phyloP scores from a whole-genome alignment of 2,329 filamentous ascomycete species.

The Nemania diffusa region DNA sequence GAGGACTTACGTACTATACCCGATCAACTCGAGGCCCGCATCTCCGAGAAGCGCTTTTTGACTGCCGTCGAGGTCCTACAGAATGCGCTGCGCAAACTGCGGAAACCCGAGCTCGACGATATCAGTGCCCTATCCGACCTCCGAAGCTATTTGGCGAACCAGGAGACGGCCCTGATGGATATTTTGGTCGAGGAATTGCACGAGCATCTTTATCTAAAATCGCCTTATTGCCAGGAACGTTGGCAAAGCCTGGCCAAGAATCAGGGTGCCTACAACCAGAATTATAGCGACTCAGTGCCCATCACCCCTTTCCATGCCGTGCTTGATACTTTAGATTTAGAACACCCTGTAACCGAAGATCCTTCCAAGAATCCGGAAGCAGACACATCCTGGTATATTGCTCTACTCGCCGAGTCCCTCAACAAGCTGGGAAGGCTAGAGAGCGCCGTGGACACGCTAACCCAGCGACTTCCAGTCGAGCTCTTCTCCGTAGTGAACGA shows the following conservation, averaged over 20 bases:
- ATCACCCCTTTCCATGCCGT: conserved; percentile 68
- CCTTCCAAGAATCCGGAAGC: conserved; percentile 92
- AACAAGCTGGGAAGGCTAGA: conserved; percentile 91
- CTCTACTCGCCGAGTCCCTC: conserved; percentile 85
- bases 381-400: conserved; percentile 94
- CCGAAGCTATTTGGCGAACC: conserved; percentile 87
- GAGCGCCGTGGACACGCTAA: conserved; percentile 86
- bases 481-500: conserved; percentile 94
- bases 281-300: conserved; percentile 57
- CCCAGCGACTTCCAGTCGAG: conserved; percentile 92
- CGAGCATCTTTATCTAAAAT: conserved; percentile 96
- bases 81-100: conserved; percentile 82
- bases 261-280: conserved; percentile 65
- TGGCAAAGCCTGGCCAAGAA: conserved; percentile 86
- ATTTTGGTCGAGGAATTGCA: conserved; percentile 97
- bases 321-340: conserved; percentile 69
- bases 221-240: conserved; percentile 93
- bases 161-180: conserved; percentile 90
- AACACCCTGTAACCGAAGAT: conserved; percentile 78
- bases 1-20: conserved; percentile 90
- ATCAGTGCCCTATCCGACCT: conserved; percentile 91
- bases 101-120: conserved; percentile 87
- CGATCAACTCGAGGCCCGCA: conserved; percentile 90
- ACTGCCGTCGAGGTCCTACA: conserved; percentile 93
- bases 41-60: conserved; percentile 95